Percentiles rank a stretch among this genome's conserved stretches.
Evolutionary conservation across 2,329 filamentous ascomycete species (phyloP).

Genomic region (Penicillium polonicum): DNA sequence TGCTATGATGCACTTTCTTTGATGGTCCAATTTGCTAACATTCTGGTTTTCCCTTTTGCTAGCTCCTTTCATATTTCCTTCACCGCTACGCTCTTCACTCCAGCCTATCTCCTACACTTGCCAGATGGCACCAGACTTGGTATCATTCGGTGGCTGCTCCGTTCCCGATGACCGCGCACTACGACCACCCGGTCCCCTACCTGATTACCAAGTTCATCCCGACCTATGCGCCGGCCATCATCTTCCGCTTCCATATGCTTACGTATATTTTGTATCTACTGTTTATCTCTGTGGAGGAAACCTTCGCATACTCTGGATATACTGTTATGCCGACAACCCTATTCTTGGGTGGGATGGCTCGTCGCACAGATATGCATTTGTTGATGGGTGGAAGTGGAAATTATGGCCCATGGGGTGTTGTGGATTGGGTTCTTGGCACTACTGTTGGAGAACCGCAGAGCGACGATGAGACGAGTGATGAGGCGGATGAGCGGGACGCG

Average conservation of each 20-base stretch:
- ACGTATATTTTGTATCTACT: slow-evolving; percentile 58
- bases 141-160: slow-evolving; percentile 56
- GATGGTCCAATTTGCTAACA: slow-evolving; percentile 7
- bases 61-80: slow-evolving; percentile 59
- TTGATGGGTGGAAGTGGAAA: slow-evolving; percentile 47
- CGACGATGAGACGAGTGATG: slow-evolving; percentile 50
- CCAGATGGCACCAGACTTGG: slow-evolving; percentile 53
- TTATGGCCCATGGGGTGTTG: slow-evolving; percentile 47
- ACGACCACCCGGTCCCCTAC: slow-evolving; percentile 60
- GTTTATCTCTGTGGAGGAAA: slow-evolving; percentile 58
- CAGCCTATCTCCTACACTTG: slow-evolving; percentile 52
- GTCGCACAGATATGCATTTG: slow-evolving; percentile 57
- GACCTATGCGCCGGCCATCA: slow-evolving; percentile 55
- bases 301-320: slow-evolving; percentile 62
- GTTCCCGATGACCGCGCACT: slow-evolving; percentile 58
- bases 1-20: neutral
- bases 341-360: slow-evolving; percentile 58
- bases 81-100: slow-evolving; percentile 71
- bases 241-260: slow-evolving; percentile 61
- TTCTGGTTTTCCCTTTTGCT: neutral
- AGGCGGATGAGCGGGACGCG: slow-evolving; percentile 35
- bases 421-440: slow-evolving; percentile 48
- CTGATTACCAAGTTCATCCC: slow-evolving; percentile 56
- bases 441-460: slow-evolving; percentile 43
- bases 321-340: slow-evolving; percentile 57